Conservation (phyloP, 163 green algal species). For the Prototheca wickerhamii region DNA sequence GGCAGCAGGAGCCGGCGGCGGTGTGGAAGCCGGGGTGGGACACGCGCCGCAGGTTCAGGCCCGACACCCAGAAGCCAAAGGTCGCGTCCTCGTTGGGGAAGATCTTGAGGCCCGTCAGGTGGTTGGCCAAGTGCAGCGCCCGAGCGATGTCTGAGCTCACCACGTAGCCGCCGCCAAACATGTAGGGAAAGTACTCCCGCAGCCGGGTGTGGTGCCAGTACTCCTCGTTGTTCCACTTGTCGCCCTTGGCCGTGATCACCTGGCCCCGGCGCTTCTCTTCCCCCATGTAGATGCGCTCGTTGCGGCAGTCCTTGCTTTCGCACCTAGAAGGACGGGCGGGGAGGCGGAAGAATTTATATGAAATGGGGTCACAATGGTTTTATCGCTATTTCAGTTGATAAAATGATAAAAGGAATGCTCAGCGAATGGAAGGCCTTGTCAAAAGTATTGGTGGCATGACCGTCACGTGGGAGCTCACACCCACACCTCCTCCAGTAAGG, state of each 20-base stretch:
- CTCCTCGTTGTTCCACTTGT: conserved; percentile 23
- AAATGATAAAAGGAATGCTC: no score
- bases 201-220: conserved; percentile 21
- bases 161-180: conserved; percentile 23
- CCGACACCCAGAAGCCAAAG: conserved; percentile 19
- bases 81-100: conserved; percentile 19
- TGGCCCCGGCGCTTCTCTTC: conserved; percentile 21
- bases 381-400: no score
- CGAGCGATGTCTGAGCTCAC: conserved; percentile 11
- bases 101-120: conserved; percentile 10
- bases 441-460: no score
- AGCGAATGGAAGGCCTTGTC: no score
- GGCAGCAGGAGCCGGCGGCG: conserved; percentile 10
- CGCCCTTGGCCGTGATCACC: conserved; percentile 17
- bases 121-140: conserved; percentile 7
- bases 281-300: conserved; percentile 1
- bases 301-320: background rate
- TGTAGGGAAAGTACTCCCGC: conserved; percentile 19
- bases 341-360: background rate
- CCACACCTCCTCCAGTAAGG: no score
- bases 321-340: background rate
- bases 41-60: conserved; percentile 10
- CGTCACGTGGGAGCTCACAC: no score
- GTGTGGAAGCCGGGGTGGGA: conserved; percentile 8
- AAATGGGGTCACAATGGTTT: background rate